Evolutionary conservation across 331 rosid species (phyloP).

Genomic region (Ulmus americana): DNA sequence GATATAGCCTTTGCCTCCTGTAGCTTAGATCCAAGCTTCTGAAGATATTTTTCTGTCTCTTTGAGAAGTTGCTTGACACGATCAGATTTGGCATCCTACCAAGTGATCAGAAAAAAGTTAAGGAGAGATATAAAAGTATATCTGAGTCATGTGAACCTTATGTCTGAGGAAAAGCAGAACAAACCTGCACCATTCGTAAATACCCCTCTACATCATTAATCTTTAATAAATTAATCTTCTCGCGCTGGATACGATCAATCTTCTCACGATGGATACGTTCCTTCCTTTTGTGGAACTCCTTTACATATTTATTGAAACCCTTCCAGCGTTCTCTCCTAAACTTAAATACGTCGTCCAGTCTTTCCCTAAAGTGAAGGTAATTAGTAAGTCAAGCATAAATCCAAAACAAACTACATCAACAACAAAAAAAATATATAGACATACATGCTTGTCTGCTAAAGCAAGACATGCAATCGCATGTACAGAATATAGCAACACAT

Average conservation of each 20-base stretch:
- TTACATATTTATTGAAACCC: constrained; percentile 84
- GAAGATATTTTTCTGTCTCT: constrained; percentile 97
- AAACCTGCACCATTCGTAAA: constrained; percentile 98
- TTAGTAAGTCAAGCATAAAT: constrained; percentile 18
- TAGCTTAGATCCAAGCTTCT: constrained; percentile 91
- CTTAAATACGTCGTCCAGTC: constrained; percentile 85
- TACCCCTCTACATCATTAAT: constrained; percentile 98
- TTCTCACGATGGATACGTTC: constrained; percentile 97
- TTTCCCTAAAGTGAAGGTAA: constrained; percentile 69
- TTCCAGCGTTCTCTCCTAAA: constrained; percentile 83
- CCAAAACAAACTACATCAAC: constrained; percentile 2
- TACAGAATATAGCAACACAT: constrained; percentile 24
- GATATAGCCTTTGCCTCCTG: constrained; percentile 71
- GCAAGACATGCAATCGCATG: constrained; percentile 1
- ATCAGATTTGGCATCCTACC: constrained; percentile 95
- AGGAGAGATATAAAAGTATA: neutral
- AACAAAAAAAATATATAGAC: neutral
- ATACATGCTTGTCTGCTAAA: neutral
- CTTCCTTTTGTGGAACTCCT: constrained; percentile 93
- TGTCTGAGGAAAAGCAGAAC: constrained; percentile 11
- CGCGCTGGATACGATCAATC: constrained; percentile 97
- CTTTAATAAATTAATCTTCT: constrained; percentile 92
- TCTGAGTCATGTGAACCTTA: neutral
- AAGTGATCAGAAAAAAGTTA: constrained; percentile 12
- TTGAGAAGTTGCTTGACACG: constrained; percentile 98